These are phyloP conservation scores for Nicotiana knightiana DNA, from an alignment of 257 asterid genomes.

Conservation along the genomic window DNA sequence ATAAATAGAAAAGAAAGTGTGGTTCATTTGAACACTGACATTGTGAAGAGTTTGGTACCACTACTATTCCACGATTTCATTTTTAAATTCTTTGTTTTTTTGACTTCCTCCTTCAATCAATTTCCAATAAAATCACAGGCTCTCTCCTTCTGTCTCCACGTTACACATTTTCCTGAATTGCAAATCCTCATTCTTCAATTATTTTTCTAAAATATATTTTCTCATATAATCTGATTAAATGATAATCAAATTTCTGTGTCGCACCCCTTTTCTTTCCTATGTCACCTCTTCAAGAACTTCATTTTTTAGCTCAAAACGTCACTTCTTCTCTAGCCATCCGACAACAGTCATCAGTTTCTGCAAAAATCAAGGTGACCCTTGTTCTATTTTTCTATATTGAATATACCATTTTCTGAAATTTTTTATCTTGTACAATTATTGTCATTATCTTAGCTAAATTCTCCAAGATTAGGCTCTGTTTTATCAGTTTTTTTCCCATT, in stretches of 20 bases:
- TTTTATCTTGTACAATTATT: not conserved
- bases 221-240: not conserved
- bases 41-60: not conserved
- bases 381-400: not conserved
- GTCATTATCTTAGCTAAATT: not conserved
- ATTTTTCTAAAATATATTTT: not conserved
- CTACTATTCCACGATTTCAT: not conserved
- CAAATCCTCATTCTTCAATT: not conserved
- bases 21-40: not conserved
- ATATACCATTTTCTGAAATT: not conserved
- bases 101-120: not conserved
- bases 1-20: not conserved
- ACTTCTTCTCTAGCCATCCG: not conserved
- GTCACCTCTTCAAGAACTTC: not conserved
- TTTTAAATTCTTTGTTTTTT: not conserved
- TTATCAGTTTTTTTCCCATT: too few relatives aligned
- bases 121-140: not conserved
- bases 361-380: constrained; percentile 9
- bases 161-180: not conserved
- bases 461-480: not conserved
- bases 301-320: not conserved
- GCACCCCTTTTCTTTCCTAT: not conserved
- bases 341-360: not conserved
- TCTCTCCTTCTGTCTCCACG: not conserved
- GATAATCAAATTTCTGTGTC: not conserved